Percentiles rank a stretch among this genome's conserved stretches.
These are phyloP conservation scores for Elaeagnus macrophylla DNA, from an alignment of 306 rosid genomes.

Conservation along the genomic window DNA sequence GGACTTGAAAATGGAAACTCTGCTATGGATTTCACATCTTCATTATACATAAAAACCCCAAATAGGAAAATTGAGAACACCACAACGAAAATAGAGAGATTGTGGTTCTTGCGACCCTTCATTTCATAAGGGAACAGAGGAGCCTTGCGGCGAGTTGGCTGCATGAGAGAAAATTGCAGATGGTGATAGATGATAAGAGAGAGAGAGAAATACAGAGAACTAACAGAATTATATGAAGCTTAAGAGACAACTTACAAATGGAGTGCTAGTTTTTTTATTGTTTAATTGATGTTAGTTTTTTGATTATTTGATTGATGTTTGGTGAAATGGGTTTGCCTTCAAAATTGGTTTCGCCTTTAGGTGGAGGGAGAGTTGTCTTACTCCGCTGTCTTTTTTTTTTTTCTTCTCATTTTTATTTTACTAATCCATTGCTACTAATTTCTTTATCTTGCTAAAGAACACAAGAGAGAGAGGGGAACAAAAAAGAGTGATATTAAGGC, in stretches of 20 bases:
- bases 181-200: constrained; percentile 9
- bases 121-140: constrained; percentile 34
- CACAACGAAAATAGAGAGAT: constrained; percentile 46
- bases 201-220: constrained; percentile 35
- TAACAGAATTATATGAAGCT: constrained; percentile 14
- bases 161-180: constrained; percentile 24
- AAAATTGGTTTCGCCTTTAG: constrained; percentile 32
- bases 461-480: constrained; percentile 21
- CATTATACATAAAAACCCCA: constrained; percentile 73
- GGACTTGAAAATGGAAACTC: constrained; percentile 54
- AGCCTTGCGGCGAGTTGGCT: constrained; percentile 42
- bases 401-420: background rate
- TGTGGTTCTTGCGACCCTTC: constrained; percentile 60
- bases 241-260: background rate
- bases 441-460: constrained; percentile 7
- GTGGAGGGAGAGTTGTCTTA: constrained; percentile 60
- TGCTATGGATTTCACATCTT: constrained; percentile 64
- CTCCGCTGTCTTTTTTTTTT: constrained; percentile 14
- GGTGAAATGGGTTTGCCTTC: constrained; percentile 64
- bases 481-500: constrained; percentile 56
- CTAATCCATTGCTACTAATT: constrained; percentile 34
- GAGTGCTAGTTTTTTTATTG: background rate
- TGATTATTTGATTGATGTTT: constrained; percentile 45
- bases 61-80: constrained; percentile 55
- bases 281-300: too few relatives aligned